These are phyloP conservation scores for Hibiscus trionum DNA, from an alignment of 345 rosid species.

Conservation along the genomic window DNA sequence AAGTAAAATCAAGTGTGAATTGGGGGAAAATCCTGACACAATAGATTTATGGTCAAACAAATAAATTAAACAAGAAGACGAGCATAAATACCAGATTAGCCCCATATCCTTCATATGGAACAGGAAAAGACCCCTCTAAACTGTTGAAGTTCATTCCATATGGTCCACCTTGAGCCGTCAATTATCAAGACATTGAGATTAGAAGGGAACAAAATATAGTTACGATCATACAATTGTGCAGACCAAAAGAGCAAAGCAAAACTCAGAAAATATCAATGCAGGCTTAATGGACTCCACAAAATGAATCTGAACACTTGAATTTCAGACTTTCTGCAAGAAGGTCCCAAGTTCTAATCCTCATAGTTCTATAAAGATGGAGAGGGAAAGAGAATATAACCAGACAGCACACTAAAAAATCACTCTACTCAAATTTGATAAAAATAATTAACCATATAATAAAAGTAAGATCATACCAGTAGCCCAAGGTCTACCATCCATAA, in stretches of 20 bases:
- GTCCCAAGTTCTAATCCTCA: not conserved
- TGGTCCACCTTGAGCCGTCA: constrained; percentile 45
- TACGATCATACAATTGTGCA: not conserved
- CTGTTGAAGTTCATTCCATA: constrained; percentile 57
- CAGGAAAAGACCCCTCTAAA: constrained; percentile 42
- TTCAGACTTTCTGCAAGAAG: not conserved
- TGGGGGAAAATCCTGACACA: constrained; percentile 4
- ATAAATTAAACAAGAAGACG: constrained; percentile 11
- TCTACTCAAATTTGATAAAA: too few species aligned
- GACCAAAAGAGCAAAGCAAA: not conserved
- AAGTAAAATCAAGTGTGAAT: constrained; percentile 11
- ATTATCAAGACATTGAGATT: constrained; percentile 17
- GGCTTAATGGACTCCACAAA: not conserved
- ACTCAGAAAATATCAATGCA: not conserved
- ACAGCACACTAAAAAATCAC: too few species aligned
- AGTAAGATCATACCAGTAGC: constrained; percentile 44
- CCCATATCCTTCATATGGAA: constrained; percentile 58
- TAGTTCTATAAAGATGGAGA: too few species aligned
- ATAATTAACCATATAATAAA: not conserved
- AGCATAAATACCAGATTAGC: constrained; percentile 46
- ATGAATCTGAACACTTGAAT: not conserved
- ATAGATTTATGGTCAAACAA: constrained; percentile 1
- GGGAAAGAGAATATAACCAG: not conserved
- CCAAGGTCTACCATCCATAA: constrained; percentile 61
- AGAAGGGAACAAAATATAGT: not conserved